Percentiles rank a stretch among this genome's conserved stretches.
Conservation (phyloP, 495 filamentous ascomycete genomes). For the Neurospora sp. region DNA sequence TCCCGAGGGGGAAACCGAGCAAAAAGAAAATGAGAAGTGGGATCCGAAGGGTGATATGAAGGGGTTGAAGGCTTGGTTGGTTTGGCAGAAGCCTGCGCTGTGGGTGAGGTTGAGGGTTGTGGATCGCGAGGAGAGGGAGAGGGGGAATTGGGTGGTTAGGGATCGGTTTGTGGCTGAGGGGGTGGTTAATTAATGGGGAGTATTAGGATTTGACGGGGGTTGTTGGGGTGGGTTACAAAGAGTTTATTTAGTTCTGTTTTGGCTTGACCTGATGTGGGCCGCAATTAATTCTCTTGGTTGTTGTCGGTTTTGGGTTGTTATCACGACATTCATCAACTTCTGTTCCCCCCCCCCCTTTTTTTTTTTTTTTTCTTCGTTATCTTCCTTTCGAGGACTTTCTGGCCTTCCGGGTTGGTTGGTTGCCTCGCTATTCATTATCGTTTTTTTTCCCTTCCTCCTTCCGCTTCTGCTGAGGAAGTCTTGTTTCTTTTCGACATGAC, state of each 20-base stretch:
- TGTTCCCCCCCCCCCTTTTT: no score
- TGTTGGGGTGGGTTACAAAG: neutral
- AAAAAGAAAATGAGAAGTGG: constrained; percentile 1
- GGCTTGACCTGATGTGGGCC: no score
- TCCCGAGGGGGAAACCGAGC: neutral
- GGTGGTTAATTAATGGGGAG: neutral
- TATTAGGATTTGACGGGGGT: neutral
- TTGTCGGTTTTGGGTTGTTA: no score
- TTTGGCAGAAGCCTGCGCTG: constrained; percentile 3
- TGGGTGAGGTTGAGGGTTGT: constrained; percentile 3
- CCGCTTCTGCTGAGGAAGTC: neutral
- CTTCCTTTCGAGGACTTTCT: no score
- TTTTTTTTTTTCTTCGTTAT: no score
- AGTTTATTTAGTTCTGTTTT: neutral
- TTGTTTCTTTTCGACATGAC: neutral
- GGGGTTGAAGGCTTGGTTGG: constrained; percentile 3
- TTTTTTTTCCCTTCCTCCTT: no score
- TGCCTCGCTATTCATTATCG: no score
- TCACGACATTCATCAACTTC: no score
- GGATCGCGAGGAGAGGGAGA: neutral
- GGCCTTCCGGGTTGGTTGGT: no score
- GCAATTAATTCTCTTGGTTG: no score
- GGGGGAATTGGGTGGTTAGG: neutral
- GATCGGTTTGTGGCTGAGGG: neutral
- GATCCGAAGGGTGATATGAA: neutral